phyloP scores from a whole-genome alignment of 169 alveolate genomes.

The Plasmodium ovale region DNA sequence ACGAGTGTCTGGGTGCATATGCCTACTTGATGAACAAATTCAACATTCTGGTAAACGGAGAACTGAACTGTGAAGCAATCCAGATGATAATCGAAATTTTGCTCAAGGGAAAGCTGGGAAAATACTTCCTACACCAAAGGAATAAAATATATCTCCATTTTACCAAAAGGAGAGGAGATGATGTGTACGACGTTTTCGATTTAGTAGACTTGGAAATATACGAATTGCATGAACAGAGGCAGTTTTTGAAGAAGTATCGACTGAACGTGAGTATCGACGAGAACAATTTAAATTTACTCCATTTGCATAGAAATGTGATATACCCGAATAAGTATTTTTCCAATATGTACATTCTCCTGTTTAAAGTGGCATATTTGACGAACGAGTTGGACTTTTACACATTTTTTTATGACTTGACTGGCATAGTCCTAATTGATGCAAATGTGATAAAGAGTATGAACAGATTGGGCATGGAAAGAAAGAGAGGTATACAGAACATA shows the following conservation, averaged over 20 bases:
- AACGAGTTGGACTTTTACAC: conserved; percentile 45
- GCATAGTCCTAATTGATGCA: conserved; percentile 36
- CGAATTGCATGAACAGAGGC: conserved; percentile 1
- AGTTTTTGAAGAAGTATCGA: neutral
- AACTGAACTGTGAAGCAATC: conserved; percentile 63
- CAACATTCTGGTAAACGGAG: conserved; percentile 55
- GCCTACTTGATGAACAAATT: conserved; percentile 72
- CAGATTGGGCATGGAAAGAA: neutral
- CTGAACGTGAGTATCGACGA: conserved; percentile 72
- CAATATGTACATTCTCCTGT: conserved; percentile 47
- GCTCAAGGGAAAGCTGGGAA: conserved; percentile 68
- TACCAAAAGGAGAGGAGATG: neutral
- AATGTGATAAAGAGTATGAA: neutral
- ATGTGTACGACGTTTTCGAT: conserved; percentile 43
- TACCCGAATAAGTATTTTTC: conserved; percentile 61
- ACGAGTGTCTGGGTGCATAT: conserved; percentile 73
- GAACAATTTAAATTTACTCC: conserved; percentile 41
- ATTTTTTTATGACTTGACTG: conserved; percentile 64
- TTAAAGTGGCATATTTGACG: conserved; percentile 64
- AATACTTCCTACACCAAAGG: conserved; percentile 25
- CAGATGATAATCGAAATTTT: conserved; percentile 63
- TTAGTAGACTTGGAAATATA: conserved; percentile 55
- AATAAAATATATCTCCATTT: conserved; percentile 51
- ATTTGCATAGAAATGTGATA: conserved; percentile 32
- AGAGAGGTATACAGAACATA: conserved; percentile 8